Conservation (phyloP, 768 basidiomycete genomes). For the Leucocoprinus leucothites region DNA sequence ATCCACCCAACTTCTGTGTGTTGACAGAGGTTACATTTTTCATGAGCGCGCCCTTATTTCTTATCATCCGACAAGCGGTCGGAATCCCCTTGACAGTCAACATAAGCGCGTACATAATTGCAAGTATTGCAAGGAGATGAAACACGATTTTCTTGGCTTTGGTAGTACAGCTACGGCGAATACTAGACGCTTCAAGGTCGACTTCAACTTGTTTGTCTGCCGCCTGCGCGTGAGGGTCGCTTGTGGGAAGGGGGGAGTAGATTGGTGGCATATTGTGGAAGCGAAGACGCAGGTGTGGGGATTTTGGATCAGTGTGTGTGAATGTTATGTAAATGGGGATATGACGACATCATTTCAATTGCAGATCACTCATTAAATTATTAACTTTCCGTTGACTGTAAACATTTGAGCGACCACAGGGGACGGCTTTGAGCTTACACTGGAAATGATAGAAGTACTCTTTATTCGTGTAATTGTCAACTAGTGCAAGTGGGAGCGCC, state of each 20-base stretch:
- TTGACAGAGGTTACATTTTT: not conserved
- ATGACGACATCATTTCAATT: not conserved
- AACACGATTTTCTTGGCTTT: constrained; percentile 11
- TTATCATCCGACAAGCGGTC: constrained; percentile 4
- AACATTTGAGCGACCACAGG: too few relatives aligned
- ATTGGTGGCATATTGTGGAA: constrained; percentile 6
- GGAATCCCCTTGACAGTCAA: constrained; percentile 8
- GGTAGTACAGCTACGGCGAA: not conserved
- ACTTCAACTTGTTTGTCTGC: not conserved
- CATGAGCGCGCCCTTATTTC: not conserved
- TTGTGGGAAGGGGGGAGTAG: constrained; percentile 10
- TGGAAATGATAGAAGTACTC: too few relatives aligned
- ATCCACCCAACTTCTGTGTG: not conserved
- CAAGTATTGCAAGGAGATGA: constrained; percentile 9
- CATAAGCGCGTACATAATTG: constrained; percentile 15
- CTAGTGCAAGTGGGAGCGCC: too few relatives aligned
- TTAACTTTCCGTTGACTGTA: too few relatives aligned
- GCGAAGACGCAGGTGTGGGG: not conserved
- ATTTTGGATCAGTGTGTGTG: not conserved
- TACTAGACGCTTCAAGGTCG: not conserved
- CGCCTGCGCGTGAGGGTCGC: not conserved
- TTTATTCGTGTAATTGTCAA: too few relatives aligned
- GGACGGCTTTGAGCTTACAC: too few relatives aligned
- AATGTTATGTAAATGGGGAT: not conserved
- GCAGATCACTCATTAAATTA: too few relatives aligned